Percentiles rank a stretch among this genome's conserved stretches.
phyloP scores from a whole-genome alignment of 1,284 basidiomycete species.

The Ceratobasidium sp. region DNA sequence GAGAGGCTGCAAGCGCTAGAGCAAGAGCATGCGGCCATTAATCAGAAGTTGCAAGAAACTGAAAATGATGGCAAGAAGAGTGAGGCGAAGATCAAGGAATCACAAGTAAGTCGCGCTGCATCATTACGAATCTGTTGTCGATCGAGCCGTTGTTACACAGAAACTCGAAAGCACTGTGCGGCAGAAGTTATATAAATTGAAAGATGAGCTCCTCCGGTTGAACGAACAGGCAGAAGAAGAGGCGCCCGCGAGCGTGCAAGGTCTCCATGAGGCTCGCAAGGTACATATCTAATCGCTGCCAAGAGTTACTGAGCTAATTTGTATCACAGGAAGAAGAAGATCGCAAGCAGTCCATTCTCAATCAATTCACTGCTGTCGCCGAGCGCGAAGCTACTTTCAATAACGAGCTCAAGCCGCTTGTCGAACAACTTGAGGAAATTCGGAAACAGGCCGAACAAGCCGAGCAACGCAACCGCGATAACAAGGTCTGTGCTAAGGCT shows the following conservation, averaged over 20 bases:
- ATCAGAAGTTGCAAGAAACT: constrained; percentile 33
- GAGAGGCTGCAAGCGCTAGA: constrained; percentile 35
- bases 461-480: constrained; percentile 36
- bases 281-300: constrained; percentile 61
- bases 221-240: constrained; percentile 78
- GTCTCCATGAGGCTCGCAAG: constrained; percentile 66
- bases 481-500: not conserved
- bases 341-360: constrained; percentile 61
- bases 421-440: constrained; percentile 42
- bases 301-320: not conserved
- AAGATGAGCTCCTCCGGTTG: constrained; percentile 59
- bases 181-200: constrained; percentile 55
- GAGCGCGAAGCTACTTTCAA: constrained; percentile 38
- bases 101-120: constrained; percentile 14
- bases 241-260: constrained; percentile 77
- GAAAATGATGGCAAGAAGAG: constrained; percentile 27
- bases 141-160: constrained; percentile 50
- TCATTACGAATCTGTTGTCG: not conserved
- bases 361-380: constrained; percentile 44
- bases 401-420: constrained; percentile 38
- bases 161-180: constrained; percentile 52
- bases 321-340: constrained; percentile 65
- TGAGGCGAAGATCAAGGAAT: constrained; percentile 30
- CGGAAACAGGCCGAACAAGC: constrained; percentile 36
- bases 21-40: constrained; percentile 26